phyloP scores from a whole-genome alignment of 2,329 filamentous ascomycete genomes.

The Fusarium humuli region DNA sequence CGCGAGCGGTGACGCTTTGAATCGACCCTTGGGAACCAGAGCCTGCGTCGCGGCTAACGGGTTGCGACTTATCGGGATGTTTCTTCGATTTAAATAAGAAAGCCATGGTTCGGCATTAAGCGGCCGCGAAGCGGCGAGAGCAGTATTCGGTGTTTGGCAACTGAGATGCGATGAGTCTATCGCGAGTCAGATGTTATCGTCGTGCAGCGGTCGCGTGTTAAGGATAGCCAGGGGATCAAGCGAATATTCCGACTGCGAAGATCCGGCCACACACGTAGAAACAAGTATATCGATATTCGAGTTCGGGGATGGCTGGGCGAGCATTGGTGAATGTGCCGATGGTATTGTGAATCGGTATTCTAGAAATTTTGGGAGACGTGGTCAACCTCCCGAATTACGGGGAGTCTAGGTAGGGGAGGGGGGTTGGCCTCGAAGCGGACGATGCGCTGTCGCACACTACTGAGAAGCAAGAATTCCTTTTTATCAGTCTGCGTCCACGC shows the following conservation, averaged over 20 bases:
- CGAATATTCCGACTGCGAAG: constrained; percentile 30
- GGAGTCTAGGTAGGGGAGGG: constrained; percentile 30
- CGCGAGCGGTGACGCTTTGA: constrained; percentile 61
- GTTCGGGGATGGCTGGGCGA: constrained; percentile 59
- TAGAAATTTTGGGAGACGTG: constrained; percentile 41
- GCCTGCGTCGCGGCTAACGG: constrained; percentile 66
- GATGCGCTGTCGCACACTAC: constrained; percentile 40
- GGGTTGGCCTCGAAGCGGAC: constrained; percentile 40
- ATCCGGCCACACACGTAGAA: constrained; percentile 47
- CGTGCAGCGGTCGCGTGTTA: constrained; percentile 39
- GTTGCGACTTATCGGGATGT: constrained; percentile 69
- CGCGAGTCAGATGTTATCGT: constrained; percentile 7
- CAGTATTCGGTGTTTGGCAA: constrained; percentile 30
- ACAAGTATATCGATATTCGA: constrained; percentile 51
- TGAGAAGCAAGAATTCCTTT: constrained; percentile 30
- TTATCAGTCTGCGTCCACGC: constrained; percentile 37
- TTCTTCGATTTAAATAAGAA: constrained; percentile 89
- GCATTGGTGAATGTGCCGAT: constrained; percentile 51
- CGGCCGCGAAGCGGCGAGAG: constrained; percentile 53
- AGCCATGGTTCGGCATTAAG: constrained; percentile 70
- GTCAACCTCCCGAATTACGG: constrained; percentile 54
- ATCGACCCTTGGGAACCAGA: constrained; percentile 60
- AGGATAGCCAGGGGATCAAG: constrained; percentile 29
- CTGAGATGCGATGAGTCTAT: constrained; percentile 18
- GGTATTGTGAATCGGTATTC: constrained; percentile 47